phyloP scores from a whole-genome alignment of 257 asterid species.

The Marsdenia floribunda region DNA sequence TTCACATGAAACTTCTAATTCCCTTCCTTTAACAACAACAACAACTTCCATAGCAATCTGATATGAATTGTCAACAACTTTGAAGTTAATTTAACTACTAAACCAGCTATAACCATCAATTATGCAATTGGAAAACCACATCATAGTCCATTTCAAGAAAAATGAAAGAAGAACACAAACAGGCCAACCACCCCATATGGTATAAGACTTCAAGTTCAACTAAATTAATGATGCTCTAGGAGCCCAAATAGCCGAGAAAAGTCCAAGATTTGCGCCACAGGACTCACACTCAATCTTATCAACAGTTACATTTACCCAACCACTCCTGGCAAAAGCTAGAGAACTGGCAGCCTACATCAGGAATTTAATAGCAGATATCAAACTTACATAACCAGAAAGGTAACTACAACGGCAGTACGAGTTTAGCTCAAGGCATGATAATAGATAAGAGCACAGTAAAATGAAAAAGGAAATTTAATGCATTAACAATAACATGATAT shows the following conservation, averaged over 20 bases:
- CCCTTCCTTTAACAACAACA: background rate
- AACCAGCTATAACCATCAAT: background rate
- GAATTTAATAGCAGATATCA: conserved; percentile 11
- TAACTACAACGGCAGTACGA: conserved; percentile 13
- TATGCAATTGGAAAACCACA: background rate
- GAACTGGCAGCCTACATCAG: conserved; percentile 79
- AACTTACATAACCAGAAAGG: background rate
- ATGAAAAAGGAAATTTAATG: background rate
- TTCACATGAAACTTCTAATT: background rate
- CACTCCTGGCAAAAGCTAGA: conserved; percentile 93
- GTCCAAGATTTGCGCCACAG: conserved; percentile 73
- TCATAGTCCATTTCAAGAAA: too few species aligned
- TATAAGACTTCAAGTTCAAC: too few species aligned
- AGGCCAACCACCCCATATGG: too few species aligned
- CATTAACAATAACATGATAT: background rate
- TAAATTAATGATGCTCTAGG: too few species aligned
- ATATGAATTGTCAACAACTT: background rate
- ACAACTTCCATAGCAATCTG: too few species aligned
- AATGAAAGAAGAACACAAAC: too few species aligned
- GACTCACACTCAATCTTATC: conserved; percentile 93
- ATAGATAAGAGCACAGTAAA: background rate
- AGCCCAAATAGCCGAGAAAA: conserved; percentile 58
- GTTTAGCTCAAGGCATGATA: background rate
- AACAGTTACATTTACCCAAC: conserved; percentile 90
- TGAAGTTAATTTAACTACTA: background rate